Base-by-base conservation (phyloP, 2,329 filamentous ascomycete species). In the Sarocladium oryzae region DNA sequence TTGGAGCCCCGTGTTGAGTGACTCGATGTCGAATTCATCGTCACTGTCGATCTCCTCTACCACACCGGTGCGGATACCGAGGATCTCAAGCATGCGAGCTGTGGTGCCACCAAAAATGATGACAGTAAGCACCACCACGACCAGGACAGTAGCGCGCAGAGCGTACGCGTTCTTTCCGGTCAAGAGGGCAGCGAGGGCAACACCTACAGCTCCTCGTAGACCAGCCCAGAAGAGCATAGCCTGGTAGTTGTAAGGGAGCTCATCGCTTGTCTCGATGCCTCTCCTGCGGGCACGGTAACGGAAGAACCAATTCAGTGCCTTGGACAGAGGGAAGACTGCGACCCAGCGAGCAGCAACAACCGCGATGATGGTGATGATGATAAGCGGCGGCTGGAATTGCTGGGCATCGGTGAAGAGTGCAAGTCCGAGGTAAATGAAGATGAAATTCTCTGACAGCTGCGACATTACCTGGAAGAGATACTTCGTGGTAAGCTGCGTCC, bases 181-280 rank as follows among this genome's bases (percentile, higher is more conserved):
- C 43, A 99, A 78, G 23, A 95, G 86, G 20, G 92, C 92, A 28
- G 93, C 93, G 43, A 99, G 76, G 2, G 93, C 93, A 32, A 99
- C 93, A 52, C 93, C 93, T 59, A 99, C 93, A 43, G 93, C 93
- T 60, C 93, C 93, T 56, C 93, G 88, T 26, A 99, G 77, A 23
- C 93, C 93, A 15, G 93, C 93, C 93, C 93, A 99, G 72, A 95
- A 99, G n/a, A 99, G 81, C 93, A 99, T 97, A n/a, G 88, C 90
- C 69, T 97, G 93, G 69, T 97, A 96, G 59, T 89, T 89, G 64
- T 90, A 95, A 0, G 93, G 93, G 32, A 99, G 73, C 67, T 97
- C 93, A 57, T 97, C 92, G 4, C 85, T 81, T 20, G 40, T 26
- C 52, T 95, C 87, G 52, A 67, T 55, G 21, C 90, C 90, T 51